Percentiles rank a stretch among this genome's conserved stretches.
Evolutionary conservation across 2,329 filamentous ascomycete species (phyloP).

Genomic region (Ophiostoma tasmaniense): DNA sequence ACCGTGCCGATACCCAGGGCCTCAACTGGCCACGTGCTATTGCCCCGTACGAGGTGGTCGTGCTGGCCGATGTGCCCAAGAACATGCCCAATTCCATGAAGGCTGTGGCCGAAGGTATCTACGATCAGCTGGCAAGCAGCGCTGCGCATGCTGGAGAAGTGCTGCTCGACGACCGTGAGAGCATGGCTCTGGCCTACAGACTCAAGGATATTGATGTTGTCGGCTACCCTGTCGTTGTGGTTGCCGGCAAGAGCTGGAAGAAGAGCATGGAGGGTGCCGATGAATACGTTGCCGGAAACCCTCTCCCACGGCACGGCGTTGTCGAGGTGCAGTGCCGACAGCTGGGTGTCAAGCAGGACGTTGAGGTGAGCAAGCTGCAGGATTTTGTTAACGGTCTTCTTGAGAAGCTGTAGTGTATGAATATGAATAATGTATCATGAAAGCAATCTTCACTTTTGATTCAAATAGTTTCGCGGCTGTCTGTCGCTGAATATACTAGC

Average conservation of each 20-base stretch:
- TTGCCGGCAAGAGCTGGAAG: slow-evolving; percentile 65
- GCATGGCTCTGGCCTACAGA: slow-evolving; percentile 66
- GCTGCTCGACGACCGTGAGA: slow-evolving; percentile 68
- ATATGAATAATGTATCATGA: not conserved
- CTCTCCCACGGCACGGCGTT: slow-evolving; percentile 28
- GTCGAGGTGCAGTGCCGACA: slow-evolving; percentile 74
- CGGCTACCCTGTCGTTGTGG: slow-evolving; percentile 75
- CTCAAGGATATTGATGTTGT: slow-evolving; percentile 81
- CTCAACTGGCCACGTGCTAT: slow-evolving; percentile 83
- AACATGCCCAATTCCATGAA: slow-evolving; percentile 24
- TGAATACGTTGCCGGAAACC: slow-evolving; percentile 25
- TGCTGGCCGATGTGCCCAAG: slow-evolving; percentile 38
- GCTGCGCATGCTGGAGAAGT: slow-evolving; percentile 25
- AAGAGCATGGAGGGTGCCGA: slow-evolving; percentile 41
- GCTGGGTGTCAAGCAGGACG: slow-evolving; percentile 52
- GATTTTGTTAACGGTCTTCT: slow-evolving; percentile 41
- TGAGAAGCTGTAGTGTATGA: slow-evolving; percentile 35
- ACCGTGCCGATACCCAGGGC: slow-evolving; percentile 60
- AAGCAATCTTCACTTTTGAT: not conserved
- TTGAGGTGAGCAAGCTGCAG: slow-evolving; percentile 43
- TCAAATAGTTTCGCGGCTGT: not conserved
- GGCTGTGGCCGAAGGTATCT: slow-evolving; percentile 48
- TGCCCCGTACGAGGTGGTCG: slow-evolving; percentile 70
- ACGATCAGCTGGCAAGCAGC: slow-evolving; percentile 47
- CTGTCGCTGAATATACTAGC: not conserved